These are phyloP conservation scores for Pittosporum tobira DNA, from an alignment of 129 eudicot genomes.

Conservation along the genomic window DNA sequence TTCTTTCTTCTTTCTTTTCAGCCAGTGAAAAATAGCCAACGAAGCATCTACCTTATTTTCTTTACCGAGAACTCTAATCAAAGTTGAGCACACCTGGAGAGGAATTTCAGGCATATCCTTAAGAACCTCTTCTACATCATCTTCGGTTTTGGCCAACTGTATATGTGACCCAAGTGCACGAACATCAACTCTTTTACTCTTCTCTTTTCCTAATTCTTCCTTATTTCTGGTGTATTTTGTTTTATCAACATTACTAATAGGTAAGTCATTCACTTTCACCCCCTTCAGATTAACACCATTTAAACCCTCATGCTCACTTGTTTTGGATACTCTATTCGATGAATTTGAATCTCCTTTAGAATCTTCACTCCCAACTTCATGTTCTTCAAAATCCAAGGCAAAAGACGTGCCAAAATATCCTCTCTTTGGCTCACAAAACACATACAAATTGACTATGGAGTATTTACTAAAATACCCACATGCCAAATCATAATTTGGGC, in stretches of 20 bases:
- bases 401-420: slow-evolving; percentile 22
- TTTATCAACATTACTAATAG: slow-evolving; percentile 8
- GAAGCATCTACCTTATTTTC: slow-evolving; percentile 58
- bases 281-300: slow-evolving; percentile 5
- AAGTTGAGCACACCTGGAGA: slow-evolving; percentile 59
- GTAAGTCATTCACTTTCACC: slow-evolving; percentile 2
- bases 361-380: slow-evolving; percentile 22
- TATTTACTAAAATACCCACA: slow-evolving; percentile 19
- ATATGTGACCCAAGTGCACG: slow-evolving; percentile 42
- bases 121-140: slow-evolving; percentile 60
- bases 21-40: slow-evolving; percentile 75
- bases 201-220: slow-evolving; percentile 11
- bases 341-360: slow-evolving; percentile 23
- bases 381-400: slow-evolving; percentile 56
- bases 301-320: slow-evolving; percentile 6
- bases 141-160: slow-evolving; percentile 51
- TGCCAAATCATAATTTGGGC: slow-evolving; percentile 16
- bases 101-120: slow-evolving; percentile 56
- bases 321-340: slow-evolving; percentile 11
- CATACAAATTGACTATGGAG: slow-evolving; percentile 15
- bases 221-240: slow-evolving; percentile 6
- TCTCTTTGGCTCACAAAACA: slow-evolving; percentile 22
- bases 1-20: slow-evolving; percentile 38
- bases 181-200: slow-evolving; percentile 37
- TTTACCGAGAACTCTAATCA: slow-evolving; percentile 68